Percentiles rank a stretch among this genome's conserved stretches.
phyloP scores from a whole-genome alignment of 331 rosid species.

The Ulmus americana region DNA sequence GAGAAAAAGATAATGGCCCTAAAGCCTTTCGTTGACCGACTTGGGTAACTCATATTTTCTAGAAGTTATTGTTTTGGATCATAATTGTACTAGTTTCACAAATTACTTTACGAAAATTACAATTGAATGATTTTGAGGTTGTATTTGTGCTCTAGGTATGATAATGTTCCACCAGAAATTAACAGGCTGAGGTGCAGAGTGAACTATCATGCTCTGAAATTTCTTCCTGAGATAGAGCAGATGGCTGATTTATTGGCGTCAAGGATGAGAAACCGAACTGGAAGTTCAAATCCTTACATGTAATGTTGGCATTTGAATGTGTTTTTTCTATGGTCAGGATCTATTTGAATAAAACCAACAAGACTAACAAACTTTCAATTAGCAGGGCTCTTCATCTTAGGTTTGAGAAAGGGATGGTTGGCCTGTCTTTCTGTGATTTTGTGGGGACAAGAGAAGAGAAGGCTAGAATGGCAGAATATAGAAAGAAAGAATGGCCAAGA shows the following conservation, averaged over 20 bases:
- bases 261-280: slow-evolving; percentile 98
- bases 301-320: slow-evolving; percentile 35
- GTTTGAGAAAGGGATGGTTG: slow-evolving; percentile 99
- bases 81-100: not conserved
- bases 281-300: slow-evolving; percentile 90
- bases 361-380: slow-evolving; percentile 32
- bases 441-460: slow-evolving; percentile 98
- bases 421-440: slow-evolving; percentile 94
- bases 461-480: slow-evolving; percentile 84
- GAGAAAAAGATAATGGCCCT: slow-evolving; percentile 99
- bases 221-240: slow-evolving; percentile 93
- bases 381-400: slow-evolving; percentile 98
- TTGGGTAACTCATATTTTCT: slow-evolving; percentile 61
- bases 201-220: slow-evolving; percentile 96
- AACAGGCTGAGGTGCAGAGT: slow-evolving; percentile 98
- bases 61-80: slow-evolving; percentile 13
- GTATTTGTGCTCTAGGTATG: slow-evolving; percentile 64
- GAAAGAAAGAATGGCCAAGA: slow-evolving; percentile 97
- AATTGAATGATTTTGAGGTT: slow-evolving; percentile 1
- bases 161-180: slow-evolving; percentile 91
- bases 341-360: slow-evolving; percentile 8
- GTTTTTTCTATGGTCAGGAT: slow-evolving; percentile 22
- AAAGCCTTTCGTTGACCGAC: slow-evolving; percentile 97
- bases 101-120: not conserved
- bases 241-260: slow-evolving; percentile 91